Base-by-base conservation (phyloP, 768 basidiomycete genomes). In the Leucogyrophana mollusca region DNA sequence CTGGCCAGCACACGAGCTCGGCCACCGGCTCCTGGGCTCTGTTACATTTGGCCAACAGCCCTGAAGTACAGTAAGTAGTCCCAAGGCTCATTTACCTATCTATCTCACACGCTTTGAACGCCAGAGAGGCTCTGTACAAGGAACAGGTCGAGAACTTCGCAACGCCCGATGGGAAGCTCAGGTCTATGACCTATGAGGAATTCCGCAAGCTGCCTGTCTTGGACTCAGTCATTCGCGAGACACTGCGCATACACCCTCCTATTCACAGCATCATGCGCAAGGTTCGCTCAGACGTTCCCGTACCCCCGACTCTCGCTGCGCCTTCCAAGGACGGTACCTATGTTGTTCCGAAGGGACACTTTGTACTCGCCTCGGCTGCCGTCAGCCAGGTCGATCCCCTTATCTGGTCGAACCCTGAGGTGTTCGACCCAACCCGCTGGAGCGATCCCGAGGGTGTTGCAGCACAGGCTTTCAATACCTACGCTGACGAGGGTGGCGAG, bases 1-100 rank as follows among this genome's bases (percentile, higher is more conserved):
- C 96, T 35, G 96, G 96, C 32, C 96, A 99, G 70, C 96, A 99
- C 69, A 99, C 96, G 0, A 91, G 89, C 56, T 96, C 96, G 11
- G 86, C 96, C 2, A 87, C 91, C 17, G 84, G 84, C 24, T 86
- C 93, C 9, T 99, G 96, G 96, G 64, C 85, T 13, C 74, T 98
- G 32, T 79, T 97, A 34, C 92, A 96, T 59, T 65, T 98, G 23
- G 95, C 94, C 22, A 71, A 80, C 52, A 78, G 84, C 38, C 79
- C 78, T 1, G 82, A 88, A 20, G 57, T 94, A 50, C 82, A 80
- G 90, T 94, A 61, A 57, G 86, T 78, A 9, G 6, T 17, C 3
- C 32, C 37, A 41, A 5, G 13, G 6, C 13, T 30, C 13, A 13
- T 7, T 30, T 30, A 30, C 7, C 27, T 30, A 13, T 13, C 27